Conservation (phyloP, 2,329 filamentous ascomycete genomes). For the Fusarium sp. region DNA sequence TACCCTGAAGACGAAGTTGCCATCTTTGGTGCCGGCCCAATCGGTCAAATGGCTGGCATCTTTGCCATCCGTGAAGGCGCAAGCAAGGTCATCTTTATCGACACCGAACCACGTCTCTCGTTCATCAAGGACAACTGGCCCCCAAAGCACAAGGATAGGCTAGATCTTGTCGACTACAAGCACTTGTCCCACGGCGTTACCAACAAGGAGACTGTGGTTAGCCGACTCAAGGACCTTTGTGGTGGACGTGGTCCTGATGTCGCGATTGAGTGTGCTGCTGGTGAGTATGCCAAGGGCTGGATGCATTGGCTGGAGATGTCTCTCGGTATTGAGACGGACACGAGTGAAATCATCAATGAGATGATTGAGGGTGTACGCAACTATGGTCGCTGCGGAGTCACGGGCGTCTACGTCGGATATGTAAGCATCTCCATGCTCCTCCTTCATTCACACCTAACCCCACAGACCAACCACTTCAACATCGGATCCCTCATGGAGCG, state of each 20-base stretch:
- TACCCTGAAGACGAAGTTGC: constrained; percentile 81
- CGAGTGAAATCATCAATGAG: constrained; percentile 83
- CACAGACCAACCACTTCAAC: constrained; percentile 67
- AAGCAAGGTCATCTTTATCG: constrained; percentile 81
- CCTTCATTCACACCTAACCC: background rate
- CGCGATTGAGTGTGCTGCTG: constrained; percentile 73
- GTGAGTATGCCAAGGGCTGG: constrained; percentile 73
- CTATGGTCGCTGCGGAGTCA: constrained; percentile 81
- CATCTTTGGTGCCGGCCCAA: constrained; percentile 87
- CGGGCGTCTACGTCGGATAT: constrained; percentile 75
- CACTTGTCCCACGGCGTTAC: constrained; percentile 68
- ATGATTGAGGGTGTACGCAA: constrained; percentile 81
- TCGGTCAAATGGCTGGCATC: constrained; percentile 85
- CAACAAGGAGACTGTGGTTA: constrained; percentile 72
- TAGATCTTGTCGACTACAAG: constrained; percentile 78
- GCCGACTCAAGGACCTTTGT: constrained; percentile 78
- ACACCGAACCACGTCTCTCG: constrained; percentile 77
- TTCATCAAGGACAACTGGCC: constrained; percentile 74
- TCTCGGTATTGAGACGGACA: constrained; percentile 83
- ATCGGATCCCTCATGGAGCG: constrained; percentile 88
- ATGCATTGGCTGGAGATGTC: constrained; percentile 68
- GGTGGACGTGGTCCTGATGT: constrained; percentile 80
- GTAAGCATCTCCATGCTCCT: constrained; percentile 51
- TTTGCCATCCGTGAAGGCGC: constrained; percentile 83
- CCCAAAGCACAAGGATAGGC: constrained; percentile 59